Percentiles rank a stretch among this genome's conserved stretches.
phyloP scores from a whole-genome alignment of 1,284 basidiomycete species.

The Blastosporella zonata region DNA sequence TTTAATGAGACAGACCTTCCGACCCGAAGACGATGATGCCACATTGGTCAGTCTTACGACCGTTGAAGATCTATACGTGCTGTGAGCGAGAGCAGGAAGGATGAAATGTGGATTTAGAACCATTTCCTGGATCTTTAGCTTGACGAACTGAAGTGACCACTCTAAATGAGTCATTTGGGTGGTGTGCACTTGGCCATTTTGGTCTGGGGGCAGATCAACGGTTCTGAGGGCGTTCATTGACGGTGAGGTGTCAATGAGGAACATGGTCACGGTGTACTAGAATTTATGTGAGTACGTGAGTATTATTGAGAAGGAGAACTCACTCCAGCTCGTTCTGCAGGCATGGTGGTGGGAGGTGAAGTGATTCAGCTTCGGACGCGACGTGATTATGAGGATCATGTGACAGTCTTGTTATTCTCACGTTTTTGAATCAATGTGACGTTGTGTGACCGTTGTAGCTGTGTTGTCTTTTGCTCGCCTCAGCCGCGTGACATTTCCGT shows the following conservation, averaged over 20 bases:
- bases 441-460: slow-evolving; percentile 17
- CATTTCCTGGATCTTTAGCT: slow-evolving; percentile 87
- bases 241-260: slow-evolving; percentile 83
- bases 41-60: slow-evolving; percentile 89
- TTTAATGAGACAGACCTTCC: slow-evolving; percentile 47
- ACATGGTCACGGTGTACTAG: slow-evolving; percentile 82
- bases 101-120: slow-evolving; percentile 34
- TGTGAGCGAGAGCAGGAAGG: background rate
- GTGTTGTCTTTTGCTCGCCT: slow-evolving; percentile 20
- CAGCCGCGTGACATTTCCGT: slow-evolving; percentile 31
- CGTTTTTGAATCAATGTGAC: slow-evolving; percentile 21
- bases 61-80: slow-evolving; percentile 66
- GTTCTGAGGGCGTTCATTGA: slow-evolving; percentile 72
- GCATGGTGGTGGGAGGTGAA: slow-evolving; percentile 46
- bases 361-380: slow-evolving; percentile 25
- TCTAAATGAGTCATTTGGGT: slow-evolving; percentile 74
- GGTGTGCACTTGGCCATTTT: slow-evolving; percentile 47
- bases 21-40: slow-evolving; percentile 84
- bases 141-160: slow-evolving; percentile 82
- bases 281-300: slow-evolving; percentile 6
- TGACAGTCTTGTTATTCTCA: slow-evolving; percentile 25
- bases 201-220: slow-evolving; percentile 53
- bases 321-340: slow-evolving; percentile 75
- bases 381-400: slow-evolving; percentile 29
- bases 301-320: slow-evolving; percentile 22